A percentile compares a stretch with the other conserved stretches of the same genome.
Conservation (phyloP, 2,329 filamentous ascomycete species). For the Fusarium chuoi region DNA sequence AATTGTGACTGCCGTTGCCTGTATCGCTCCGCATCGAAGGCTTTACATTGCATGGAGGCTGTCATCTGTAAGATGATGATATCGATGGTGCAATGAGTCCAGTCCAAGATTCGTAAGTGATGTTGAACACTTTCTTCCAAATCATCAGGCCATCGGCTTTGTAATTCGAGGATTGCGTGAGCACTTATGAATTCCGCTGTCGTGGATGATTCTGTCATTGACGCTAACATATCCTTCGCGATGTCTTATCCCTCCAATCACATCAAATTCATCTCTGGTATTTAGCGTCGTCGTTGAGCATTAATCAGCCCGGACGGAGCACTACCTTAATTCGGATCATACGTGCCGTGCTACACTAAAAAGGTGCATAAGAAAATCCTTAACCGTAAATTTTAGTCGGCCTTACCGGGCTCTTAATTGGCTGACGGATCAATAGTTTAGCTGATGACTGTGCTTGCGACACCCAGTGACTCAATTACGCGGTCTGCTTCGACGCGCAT, state of each 20-base stretch:
- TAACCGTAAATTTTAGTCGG: not conserved
- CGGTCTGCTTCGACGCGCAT: not conserved
- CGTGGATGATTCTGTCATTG: not conserved
- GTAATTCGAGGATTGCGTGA: not conserved
- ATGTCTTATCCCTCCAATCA: slow-evolving; percentile 3
- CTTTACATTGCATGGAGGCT: not conserved
- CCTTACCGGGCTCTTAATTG: not conserved
- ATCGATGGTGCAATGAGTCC: not conserved
- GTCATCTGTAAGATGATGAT: not conserved
- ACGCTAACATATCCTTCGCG: not conserved
- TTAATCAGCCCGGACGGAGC: not conserved
- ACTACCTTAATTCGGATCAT: slow-evolving; percentile 1
- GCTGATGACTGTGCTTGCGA: slow-evolving; percentile 13
- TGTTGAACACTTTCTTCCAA: not conserved
- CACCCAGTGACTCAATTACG: slow-evolving; percentile 14
- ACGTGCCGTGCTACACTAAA: not conserved
- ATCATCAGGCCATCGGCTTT: not conserved
- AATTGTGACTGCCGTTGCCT: not conserved
- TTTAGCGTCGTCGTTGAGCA: not conserved
- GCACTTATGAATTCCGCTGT: slow-evolving; percentile 4
- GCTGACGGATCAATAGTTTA: not conserved
- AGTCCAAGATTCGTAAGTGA: not conserved
- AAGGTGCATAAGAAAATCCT: not conserved
- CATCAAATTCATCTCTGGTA: not conserved
- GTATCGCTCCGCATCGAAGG: not conserved